Conservation (phyloP, 1,139 yeast genomes). For the Diutina pseudorugosa region DNA sequence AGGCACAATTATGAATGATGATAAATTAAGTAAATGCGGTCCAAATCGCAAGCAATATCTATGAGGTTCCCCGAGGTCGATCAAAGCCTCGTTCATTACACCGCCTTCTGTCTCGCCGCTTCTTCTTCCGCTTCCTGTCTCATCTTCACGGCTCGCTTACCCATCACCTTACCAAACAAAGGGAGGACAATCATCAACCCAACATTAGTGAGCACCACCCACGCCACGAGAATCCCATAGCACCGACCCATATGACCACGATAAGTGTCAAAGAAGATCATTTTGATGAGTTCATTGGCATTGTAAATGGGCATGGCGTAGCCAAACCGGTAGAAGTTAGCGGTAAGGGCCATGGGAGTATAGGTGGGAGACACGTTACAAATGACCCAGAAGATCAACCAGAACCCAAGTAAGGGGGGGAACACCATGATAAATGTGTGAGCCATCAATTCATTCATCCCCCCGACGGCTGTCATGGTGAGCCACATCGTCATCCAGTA, state of each 20-base stretch:
- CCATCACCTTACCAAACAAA: conserved; percentile 1
- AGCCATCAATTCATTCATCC: conserved; percentile 49
- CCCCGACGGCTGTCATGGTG: conserved; percentile 51
- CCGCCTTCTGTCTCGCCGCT: not conserved
- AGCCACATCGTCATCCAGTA: conserved; percentile 53
- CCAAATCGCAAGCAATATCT: too few species aligned
- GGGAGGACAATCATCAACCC: conserved; percentile 27
- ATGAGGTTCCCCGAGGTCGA: not conserved
- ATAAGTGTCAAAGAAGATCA: conserved; percentile 43
- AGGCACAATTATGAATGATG: too few species aligned
- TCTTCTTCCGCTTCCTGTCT: not conserved
- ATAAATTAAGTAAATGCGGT: too few species aligned
- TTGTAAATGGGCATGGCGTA: conserved; percentile 57
- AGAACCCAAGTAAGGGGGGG: conserved; percentile 44
- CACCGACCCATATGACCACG: conserved; percentile 46
- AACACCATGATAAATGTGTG: conserved; percentile 28
- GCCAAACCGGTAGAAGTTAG: conserved; percentile 47
- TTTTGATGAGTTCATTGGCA: conserved; percentile 41
- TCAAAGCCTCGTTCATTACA: too few species aligned
- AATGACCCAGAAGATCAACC: conserved; percentile 54
- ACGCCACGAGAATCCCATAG: conserved; percentile 43
- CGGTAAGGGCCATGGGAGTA: conserved; percentile 41
- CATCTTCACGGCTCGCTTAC: not conserved
- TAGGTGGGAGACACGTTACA: conserved; percentile 50
- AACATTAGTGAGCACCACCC: conserved; percentile 41